Base-by-base conservation (phyloP, 306 rosid species). In the Fagus sylvatica region DNA sequence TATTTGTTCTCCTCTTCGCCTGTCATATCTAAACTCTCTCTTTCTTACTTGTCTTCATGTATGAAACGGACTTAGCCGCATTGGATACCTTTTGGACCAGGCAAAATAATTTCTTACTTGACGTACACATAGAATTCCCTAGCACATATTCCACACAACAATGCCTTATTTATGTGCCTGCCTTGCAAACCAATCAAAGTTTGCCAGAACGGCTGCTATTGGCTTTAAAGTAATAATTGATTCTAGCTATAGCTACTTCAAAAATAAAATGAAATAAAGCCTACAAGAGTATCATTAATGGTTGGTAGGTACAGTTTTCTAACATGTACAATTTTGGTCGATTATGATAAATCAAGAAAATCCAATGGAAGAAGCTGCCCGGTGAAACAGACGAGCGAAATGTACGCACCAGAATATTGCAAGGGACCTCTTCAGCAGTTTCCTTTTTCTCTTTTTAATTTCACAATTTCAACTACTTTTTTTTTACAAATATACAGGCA, bases 41-140 rank as follows among this genome's bases (percentile, higher is more conserved):
- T 76, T 71, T 67, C 56, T 61, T 66, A 2, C 68, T 79, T 73
- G 83, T 73, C 78, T 7, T 69, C 66, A 53, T 61, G 10, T 56
- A 41, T 36, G n/a, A 15, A 60, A 71, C 42, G 3, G 46, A 53
- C 74, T 73, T 65, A 65, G 41, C 69, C 22, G 71, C 83, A 79
- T 73, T 53, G 78, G 83, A 79, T 79, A 65, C 83, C 78, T 39
- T 41, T n/a, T 54, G 51, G 51, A 64, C 73, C 49, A n/a, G 39
- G 40, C 2, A 17, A 56, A 32, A 67, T 56, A 69, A 77, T 69
- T 77, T 43, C 56, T 11, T 22, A 16, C 13, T 32, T 19, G 62
- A 75, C 37, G 40, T 53, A 17, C 37, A 53, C 62, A 17, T 33
- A 33, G 40, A 61, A 61, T 61, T 33, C 68, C 75, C 13, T 28